These are phyloP conservation scores for Colletotrichum musicola DNA, from an alignment of 2,329 filamentous ascomycete genomes.

Conservation along the genomic window DNA sequence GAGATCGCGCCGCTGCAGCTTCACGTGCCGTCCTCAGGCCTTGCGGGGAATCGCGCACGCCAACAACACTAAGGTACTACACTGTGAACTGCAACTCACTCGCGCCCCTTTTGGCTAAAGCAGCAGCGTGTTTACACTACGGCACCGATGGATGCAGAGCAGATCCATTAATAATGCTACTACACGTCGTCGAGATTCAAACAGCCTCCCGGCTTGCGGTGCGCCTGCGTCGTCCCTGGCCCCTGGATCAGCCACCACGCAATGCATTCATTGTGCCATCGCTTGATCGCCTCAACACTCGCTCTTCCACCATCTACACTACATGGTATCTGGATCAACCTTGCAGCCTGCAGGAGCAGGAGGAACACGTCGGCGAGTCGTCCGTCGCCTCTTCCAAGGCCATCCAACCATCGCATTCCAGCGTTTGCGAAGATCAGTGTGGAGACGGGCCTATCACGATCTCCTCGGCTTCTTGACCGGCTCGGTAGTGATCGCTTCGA, in stretches of 20 bases:
- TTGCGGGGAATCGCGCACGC: conserved; percentile 22
- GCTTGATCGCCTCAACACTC: background rate
- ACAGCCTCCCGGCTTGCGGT: conserved; percentile 1
- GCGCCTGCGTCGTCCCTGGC: background rate
- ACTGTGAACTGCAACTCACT: background rate
- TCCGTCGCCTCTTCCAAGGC: conserved; percentile 14
- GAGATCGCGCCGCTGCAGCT: conserved; percentile 27
- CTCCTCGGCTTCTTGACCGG: conserved; percentile 13
- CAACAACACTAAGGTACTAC: background rate
- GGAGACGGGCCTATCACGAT: conserved; percentile 33
- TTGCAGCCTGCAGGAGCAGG: conserved; percentile 32
- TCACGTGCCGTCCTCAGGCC: conserved; percentile 28
- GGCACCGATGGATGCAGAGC: background rate
- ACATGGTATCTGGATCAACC: conserved; percentile 13
- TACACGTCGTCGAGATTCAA: conserved; percentile 12
- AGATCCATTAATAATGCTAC: too few species aligned
- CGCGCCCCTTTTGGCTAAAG: conserved; percentile 3
- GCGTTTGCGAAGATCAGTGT: conserved; percentile 32
- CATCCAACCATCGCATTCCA: background rate
- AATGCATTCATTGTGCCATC: conserved; percentile 17
- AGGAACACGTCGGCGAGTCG: conserved; percentile 6
- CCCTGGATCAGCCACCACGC: conserved; percentile 13
- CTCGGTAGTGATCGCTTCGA: conserved; percentile 33
- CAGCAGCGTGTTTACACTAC: conserved; percentile 1
- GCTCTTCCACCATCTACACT: background rate